phyloP scores from a whole-genome alignment of 495 filamentous ascomycete genomes.

The Aspergillus homomorphus region DNA sequence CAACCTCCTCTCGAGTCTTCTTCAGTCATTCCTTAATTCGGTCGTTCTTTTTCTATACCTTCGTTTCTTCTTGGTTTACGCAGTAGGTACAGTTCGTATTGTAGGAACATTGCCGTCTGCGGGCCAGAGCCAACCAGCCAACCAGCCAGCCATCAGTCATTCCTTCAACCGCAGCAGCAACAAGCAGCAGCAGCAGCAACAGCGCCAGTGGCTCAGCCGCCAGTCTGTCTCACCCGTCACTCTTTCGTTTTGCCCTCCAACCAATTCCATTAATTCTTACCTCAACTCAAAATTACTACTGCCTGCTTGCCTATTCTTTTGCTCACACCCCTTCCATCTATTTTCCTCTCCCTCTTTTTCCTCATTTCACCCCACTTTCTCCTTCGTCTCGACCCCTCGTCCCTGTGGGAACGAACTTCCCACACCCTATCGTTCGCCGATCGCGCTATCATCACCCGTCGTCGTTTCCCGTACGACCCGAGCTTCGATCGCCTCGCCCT shows the following conservation, averaged over 20 bases:
- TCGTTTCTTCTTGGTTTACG: neutral
- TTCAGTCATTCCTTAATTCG: neutral
- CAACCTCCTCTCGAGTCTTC: neutral
- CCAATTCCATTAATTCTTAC: no score
- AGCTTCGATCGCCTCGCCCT: conserved; percentile 5
- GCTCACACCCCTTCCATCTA: neutral
- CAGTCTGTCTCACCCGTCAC: conserved; percentile 17
- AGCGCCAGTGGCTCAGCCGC: conserved; percentile 10
- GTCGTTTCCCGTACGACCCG: conserved; percentile 15
- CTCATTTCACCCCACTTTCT: conserved; percentile 6
- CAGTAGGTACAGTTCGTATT: neutral
- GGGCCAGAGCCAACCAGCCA: conserved; percentile 4
- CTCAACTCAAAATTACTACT: neutral
- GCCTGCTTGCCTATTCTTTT: neutral
- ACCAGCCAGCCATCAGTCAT: neutral
- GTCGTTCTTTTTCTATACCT: conserved; percentile 1
- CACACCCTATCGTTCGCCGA: neutral
- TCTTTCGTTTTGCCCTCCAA: conserved; percentile 6
- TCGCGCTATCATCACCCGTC: neutral
- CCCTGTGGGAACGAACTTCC: neutral
- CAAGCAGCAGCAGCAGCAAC: no score
- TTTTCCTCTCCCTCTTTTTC: conserved; percentile 7
- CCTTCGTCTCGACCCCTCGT: neutral
- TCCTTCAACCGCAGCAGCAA: neutral
- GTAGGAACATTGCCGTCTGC: neutral